Conservation (phyloP, 139 green algal species). For the Gonium pectorale region DNA sequence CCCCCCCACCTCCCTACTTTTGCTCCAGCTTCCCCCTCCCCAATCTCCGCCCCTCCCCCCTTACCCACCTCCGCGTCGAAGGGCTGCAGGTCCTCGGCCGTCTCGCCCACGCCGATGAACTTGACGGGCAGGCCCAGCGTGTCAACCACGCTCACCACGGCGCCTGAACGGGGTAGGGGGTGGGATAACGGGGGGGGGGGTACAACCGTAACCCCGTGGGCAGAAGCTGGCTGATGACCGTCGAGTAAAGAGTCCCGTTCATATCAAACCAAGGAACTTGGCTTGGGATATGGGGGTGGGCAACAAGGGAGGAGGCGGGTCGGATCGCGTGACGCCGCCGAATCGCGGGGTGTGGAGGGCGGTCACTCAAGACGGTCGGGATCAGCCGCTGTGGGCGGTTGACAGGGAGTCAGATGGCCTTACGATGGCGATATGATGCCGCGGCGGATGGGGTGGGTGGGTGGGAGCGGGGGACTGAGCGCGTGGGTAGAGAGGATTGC, state of each 20-base stretch:
- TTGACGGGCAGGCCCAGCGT: conserved; percentile 95
- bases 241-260: neutral
- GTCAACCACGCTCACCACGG: conserved; percentile 90
- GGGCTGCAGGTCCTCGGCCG: conserved; percentile 93
- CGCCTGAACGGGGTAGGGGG: conserved; percentile 30
- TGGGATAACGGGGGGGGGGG: neutral
- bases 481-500: too few species aligned
- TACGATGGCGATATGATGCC: too few species aligned
- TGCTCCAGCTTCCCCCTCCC: neutral
- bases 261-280: too few species aligned
- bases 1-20: neutral
- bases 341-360: too few species aligned
- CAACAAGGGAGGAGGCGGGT: neutral
- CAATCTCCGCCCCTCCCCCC: neutral
- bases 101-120: conserved; percentile 97
- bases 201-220: too few species aligned
- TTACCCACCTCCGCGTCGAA: conserved; percentile 81
- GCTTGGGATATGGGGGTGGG: neutral
- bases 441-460: too few species aligned
- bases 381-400: too few species aligned
- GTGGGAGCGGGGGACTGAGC: too few species aligned
- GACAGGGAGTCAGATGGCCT: too few species aligned
- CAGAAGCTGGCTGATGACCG: too few species aligned
- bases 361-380: too few species aligned
- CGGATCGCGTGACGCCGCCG: too few species aligned